phyloP scores from a whole-genome alignment of 768 basidiomycete species.

The Chalciporus pseudorubinellus region DNA sequence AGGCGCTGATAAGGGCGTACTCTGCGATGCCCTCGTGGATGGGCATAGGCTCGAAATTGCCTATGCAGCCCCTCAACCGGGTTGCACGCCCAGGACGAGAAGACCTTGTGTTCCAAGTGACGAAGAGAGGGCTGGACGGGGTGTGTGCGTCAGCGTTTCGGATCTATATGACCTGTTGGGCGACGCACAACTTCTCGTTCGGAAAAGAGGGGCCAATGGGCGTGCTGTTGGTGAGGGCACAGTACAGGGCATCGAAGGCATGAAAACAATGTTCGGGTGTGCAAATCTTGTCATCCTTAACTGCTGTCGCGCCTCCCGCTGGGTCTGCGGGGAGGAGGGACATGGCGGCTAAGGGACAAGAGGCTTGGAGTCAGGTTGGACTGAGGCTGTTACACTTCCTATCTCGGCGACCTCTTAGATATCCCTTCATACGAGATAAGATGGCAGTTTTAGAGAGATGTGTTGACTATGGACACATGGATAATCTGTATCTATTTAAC shows the following conservation, averaged over 20 bases:
- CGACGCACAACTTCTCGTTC: slow-evolving; percentile 74
- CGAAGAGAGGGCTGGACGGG: slow-evolving; percentile 71
- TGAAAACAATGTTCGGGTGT: slow-evolving; percentile 74
- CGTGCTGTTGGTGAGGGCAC: slow-evolving; percentile 54
- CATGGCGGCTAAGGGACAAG: slow-evolving; percentile 40
- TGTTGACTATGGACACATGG: slow-evolving; percentile 35
- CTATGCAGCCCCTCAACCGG: slow-evolving; percentile 89
- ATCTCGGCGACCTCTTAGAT: slow-evolving; percentile 22
- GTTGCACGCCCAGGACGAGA: slow-evolving; percentile 57
- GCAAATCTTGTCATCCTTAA: slow-evolving; percentile 50
- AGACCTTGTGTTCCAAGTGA: slow-evolving; percentile 88
- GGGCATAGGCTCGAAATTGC: slow-evolving; percentile 78
- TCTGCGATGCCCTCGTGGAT: slow-evolving; percentile 78
- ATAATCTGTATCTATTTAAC: slow-evolving; percentile 37
- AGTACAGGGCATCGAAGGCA: slow-evolving; percentile 80
- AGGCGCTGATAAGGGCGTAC: slow-evolving; percentile 90
- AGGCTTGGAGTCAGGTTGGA: slow-evolving; percentile 1
- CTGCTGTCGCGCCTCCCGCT: slow-evolving; percentile 38
- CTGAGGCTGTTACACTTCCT: slow-evolving; percentile 16
- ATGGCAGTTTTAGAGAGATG: slow-evolving; percentile 8
- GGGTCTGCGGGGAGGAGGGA: slow-evolving; percentile 56
- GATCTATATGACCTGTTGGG: not conserved
- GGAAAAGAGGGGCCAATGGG: slow-evolving; percentile 63
- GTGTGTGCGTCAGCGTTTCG: slow-evolving; percentile 6
- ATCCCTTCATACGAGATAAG: not conserved